phyloP scores from a whole-genome alignment of 2,329 filamentous ascomycete genomes.

The Tympanopsis confertula region DNA sequence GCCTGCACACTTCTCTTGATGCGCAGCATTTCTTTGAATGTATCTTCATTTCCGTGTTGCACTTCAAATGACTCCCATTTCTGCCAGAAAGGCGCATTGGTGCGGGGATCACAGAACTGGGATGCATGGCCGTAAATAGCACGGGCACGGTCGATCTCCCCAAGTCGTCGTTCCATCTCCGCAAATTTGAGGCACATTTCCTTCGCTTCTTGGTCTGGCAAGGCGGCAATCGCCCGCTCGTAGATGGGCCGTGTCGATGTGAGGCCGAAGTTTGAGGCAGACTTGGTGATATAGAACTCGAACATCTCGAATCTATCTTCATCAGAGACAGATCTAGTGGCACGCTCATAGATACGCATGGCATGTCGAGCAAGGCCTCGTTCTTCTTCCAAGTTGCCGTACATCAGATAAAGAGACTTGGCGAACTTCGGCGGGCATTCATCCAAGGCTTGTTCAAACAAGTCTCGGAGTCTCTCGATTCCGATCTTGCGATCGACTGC shows the following conservation, averaged over 20 bases:
- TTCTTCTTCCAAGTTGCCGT: conserved; percentile 92
- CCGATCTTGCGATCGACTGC: conserved; percentile 91
- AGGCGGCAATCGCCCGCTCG: conserved; percentile 84
- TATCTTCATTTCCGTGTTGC: conserved; percentile 96
- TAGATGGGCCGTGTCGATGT: conserved; percentile 92
- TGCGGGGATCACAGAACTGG: conserved; percentile 92
- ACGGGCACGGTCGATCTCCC: conserved; percentile 86
- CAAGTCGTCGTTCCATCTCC: conserved; percentile 83
- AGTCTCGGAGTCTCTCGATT: conserved; percentile 83
- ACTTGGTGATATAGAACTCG: conserved; percentile 98
- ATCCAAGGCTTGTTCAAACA: conserved; percentile 95
- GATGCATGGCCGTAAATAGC: conserved; percentile 94
- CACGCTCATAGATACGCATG: conserved; percentile 97
- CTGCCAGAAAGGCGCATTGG: conserved; percentile 80
- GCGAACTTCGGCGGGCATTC: conserved; percentile 91
- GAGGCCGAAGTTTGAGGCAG: conserved; percentile 91
- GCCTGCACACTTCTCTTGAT: conserved; percentile 96
- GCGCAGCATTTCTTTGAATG: conserved; percentile 96
- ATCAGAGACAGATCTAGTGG: conserved; percentile 85
- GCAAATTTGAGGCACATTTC: conserved; percentile 99
- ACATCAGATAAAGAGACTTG: conserved; percentile 94
- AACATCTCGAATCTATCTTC: conserved; percentile 96
- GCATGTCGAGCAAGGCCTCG: conserved; percentile 86
- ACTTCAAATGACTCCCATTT: conserved; percentile 98
- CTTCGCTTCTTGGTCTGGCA: conserved; percentile 84